Conservation (phyloP, 2,329 filamentous ascomycete genomes). For the Penicillium vulpinum region DNA sequence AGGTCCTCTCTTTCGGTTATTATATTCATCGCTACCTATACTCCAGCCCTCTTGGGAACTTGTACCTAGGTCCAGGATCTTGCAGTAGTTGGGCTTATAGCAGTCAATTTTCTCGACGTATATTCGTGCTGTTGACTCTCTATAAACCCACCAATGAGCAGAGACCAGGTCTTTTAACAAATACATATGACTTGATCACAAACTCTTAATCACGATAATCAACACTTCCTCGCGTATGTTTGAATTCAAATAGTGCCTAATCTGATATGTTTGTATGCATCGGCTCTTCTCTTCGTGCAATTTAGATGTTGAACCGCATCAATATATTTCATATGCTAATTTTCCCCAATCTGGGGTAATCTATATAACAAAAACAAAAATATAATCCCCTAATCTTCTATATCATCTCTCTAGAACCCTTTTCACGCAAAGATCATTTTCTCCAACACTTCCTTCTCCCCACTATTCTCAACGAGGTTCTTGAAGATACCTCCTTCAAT, state of each 20-base stretch:
- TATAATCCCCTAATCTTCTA: neutral
- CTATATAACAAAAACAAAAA: neutral
- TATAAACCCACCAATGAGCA: neutral
- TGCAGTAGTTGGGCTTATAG: neutral
- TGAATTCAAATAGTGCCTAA: no score
- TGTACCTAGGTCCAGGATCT: neutral
- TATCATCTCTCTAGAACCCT: neutral
- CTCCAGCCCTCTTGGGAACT: neutral
- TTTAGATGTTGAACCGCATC: neutral
- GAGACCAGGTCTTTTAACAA: neutral
- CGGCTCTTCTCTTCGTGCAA: neutral
- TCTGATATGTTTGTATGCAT: no score
- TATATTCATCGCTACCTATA: neutral
- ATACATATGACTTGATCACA: neutral
- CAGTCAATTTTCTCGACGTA: neutral
- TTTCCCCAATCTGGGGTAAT: neutral
- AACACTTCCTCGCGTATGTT: neutral
- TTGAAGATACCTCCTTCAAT: constrained; percentile 26
- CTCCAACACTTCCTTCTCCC: constrained; percentile 25
- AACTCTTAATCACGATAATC: no score
- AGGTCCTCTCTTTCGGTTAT: neutral
- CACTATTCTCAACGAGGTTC: constrained; percentile 26
- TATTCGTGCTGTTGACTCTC: neutral
- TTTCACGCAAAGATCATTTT: constrained; percentile 24
- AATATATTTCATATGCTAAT: neutral